A percentile compares a stretch with the other conserved stretches of the same genome.
Conservation (phyloP, 345 rosid genomes). For the Lumnitzera racemosa region DNA sequence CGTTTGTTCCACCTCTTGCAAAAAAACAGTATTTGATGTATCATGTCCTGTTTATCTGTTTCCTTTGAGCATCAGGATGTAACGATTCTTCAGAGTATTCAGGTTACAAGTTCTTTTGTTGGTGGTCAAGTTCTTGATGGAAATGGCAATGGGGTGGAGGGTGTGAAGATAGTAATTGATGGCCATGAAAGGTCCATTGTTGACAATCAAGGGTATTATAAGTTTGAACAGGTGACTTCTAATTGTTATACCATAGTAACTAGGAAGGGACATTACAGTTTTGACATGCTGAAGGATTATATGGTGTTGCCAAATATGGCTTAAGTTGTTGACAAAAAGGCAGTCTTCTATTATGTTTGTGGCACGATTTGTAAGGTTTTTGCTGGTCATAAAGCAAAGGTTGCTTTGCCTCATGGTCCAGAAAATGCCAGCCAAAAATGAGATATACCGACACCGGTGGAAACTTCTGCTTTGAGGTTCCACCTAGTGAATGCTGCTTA, state of each 20-base stretch:
- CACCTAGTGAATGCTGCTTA: constrained; percentile 76
- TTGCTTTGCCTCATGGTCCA: constrained; percentile 88
- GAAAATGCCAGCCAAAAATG: constrained; percentile 74
- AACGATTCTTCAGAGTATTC: background rate
- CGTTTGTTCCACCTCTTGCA: too few species aligned
- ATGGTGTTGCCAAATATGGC: constrained; percentile 97
- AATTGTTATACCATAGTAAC: constrained; percentile 77
- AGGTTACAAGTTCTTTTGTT: constrained; percentile 96
- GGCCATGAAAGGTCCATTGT: constrained; percentile 60
- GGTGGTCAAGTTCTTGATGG: constrained; percentile 86
- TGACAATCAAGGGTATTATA: constrained; percentile 76
- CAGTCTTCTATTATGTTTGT: constrained; percentile 68
- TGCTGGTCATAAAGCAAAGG: constrained; percentile 67
- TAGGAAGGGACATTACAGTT: constrained; percentile 74
- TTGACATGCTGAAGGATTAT: constrained; percentile 60
- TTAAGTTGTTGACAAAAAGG: constrained; percentile 67
- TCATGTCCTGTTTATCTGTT: too few species aligned
- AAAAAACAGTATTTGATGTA: too few species aligned
- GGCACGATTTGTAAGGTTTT: constrained; percentile 55
- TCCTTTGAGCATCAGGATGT: too few species aligned
- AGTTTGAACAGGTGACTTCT: constrained; percentile 96
- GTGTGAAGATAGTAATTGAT: constrained; percentile 76
- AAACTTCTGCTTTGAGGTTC: constrained; percentile 90
- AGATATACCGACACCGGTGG: constrained; percentile 67
- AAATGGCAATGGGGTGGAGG: constrained; percentile 70